phyloP scores from a whole-genome alignment of 768 basidiomycete species.

The Hericium alpestre region DNA sequence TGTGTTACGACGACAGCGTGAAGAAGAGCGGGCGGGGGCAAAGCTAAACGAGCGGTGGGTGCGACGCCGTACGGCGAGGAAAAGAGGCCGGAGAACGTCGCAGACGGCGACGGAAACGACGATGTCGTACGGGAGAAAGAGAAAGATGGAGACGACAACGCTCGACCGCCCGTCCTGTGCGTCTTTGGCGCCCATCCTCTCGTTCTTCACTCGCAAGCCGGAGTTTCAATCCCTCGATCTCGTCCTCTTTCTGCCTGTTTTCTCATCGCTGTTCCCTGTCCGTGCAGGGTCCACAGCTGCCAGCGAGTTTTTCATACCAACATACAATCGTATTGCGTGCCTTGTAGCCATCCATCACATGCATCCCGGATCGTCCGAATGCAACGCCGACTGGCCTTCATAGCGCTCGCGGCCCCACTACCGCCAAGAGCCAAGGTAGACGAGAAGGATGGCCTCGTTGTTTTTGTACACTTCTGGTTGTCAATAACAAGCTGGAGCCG shows the following conservation, averaged over 20 bases:
- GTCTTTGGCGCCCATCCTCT: neutral
- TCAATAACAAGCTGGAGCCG: too few species aligned
- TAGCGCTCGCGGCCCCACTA: too few species aligned
- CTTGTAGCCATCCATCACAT: too few species aligned
- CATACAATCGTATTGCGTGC: too few species aligned
- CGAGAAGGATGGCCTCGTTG: too few species aligned
- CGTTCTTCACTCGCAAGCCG: neutral
- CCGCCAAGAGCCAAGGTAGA: too few species aligned
- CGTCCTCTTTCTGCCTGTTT: neutral
- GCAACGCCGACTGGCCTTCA: too few species aligned
- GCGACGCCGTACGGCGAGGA: slow-evolving; percentile 11
- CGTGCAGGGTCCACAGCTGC: too few species aligned
- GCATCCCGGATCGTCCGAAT: too few species aligned
- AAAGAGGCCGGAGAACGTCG: neutral
- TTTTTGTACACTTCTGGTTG: too few species aligned
- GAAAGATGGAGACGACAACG: neutral
- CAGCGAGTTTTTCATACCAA: too few species aligned
- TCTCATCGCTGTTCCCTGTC: neutral
- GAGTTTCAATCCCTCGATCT: neutral
- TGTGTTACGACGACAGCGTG: slow-evolving; percentile 9
- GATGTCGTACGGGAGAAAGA: neutral
- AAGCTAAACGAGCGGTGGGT: slow-evolving; percentile 13
- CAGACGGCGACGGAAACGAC: neutral
- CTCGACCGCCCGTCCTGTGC: neutral
- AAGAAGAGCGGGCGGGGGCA: slow-evolving; percentile 6